Base-by-base conservation (phyloP, 148 eudicot genomes). In the Rhododendron henanense region DNA sequence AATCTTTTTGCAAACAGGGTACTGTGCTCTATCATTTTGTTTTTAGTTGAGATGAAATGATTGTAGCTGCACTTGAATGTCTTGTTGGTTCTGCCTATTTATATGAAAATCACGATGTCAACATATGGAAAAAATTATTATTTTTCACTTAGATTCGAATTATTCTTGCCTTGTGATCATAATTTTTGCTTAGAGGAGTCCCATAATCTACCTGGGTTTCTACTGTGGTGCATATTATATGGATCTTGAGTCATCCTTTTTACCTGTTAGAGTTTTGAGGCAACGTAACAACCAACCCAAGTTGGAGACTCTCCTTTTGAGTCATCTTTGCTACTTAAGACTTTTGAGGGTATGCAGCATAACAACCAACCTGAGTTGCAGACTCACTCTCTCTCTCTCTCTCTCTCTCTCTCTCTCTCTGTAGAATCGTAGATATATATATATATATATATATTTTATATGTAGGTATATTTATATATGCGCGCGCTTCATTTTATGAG, bases 1-100 rank as follows among this genome's bases (percentile, higher is more conserved):
- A 96, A 94, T 87, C 92, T 96, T 51, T 96, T 96, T 85, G 98
- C 98, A 69, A 94, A 93, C 78, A 89, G 98, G 93, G 98, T 96
- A 93, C 87, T 92, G 1, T 59, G 47, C 57, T 53, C 81, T 59
- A 15, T 31, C 23, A 55, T 73, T n/a, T 78, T 85, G 51, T 39
- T 73, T 84, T 25, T 11, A 71, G 41, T 84, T 84, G 45, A 25
- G 37, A 83, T 55, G 44, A 67, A 28, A 8, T 71, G 79, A 73
- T 73, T 67, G 33, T 25, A 67, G n/a, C 5, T 25, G 35, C 4
- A 15, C 35, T 67, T 10, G 14, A 67, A 10, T 10, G 35, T 67
- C 33, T 67, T 67, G 33, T 25, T 25, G 74, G 35, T 67, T 67
- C n/a, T 67, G 74, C 2, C 74, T 33, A 25, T 67, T 67, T 7